phyloP scores from a whole-genome alignment of 768 basidiomycete species.

The Trichaptum fuscoviolaceum region DNA sequence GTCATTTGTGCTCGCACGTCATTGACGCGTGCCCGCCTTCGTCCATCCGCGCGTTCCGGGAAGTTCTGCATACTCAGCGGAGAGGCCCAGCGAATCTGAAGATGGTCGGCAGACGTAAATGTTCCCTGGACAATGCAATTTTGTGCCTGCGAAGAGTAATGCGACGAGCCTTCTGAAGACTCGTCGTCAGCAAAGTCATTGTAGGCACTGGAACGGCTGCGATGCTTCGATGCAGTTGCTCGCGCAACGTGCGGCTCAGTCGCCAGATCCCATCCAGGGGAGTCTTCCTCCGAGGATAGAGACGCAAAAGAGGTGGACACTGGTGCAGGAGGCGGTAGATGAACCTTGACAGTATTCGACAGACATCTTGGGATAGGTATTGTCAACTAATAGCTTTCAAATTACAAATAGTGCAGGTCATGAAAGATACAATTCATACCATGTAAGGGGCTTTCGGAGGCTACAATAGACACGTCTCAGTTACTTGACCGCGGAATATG shows the following conservation, averaged over 20 bases:
- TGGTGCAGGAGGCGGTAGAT: constrained; percentile 64
- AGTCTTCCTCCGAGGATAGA: constrained; percentile 72
- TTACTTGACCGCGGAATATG: neutral
- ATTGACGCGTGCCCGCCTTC: constrained; percentile 65
- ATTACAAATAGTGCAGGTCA: neutral
- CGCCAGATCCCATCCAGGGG: constrained; percentile 65
- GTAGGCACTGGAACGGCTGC: constrained; percentile 54
- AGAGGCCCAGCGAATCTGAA: constrained; percentile 75
- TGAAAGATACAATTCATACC: constrained; percentile 31
- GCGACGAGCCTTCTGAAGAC: constrained; percentile 65
- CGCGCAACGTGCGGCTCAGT: constrained; percentile 74
- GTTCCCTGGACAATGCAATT: constrained; percentile 69
- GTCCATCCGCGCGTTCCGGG: constrained; percentile 40
- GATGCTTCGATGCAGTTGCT: constrained; percentile 33
- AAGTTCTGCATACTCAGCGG: constrained; percentile 47
- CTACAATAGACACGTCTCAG: neutral
- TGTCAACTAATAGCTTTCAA: constrained; percentile 44
- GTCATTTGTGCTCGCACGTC: constrained; percentile 65
- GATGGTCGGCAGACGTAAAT: constrained; percentile 70
- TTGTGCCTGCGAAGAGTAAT: constrained; percentile 36
- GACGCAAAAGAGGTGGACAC: constrained; percentile 63
- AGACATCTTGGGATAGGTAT: constrained; percentile 76
- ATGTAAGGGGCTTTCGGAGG: constrained; percentile 75
- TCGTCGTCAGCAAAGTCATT: constrained; percentile 78
- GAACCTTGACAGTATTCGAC: constrained; percentile 67